Evolutionary conservation across 2,329 filamentous ascomycete species (phyloP).

Genomic region (Tolypocladium guangdongense): DNA sequence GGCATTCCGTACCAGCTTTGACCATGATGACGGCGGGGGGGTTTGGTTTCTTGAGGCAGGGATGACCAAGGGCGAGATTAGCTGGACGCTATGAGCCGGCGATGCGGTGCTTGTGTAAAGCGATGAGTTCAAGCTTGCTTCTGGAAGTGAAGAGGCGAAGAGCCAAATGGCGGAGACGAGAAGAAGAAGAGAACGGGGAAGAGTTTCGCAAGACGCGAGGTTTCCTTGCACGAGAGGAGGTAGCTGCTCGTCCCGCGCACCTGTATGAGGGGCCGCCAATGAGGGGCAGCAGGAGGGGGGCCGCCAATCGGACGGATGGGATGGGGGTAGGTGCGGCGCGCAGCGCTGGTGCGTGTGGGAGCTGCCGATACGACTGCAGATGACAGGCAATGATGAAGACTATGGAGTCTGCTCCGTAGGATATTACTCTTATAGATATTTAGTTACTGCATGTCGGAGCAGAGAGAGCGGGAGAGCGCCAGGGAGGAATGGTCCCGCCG

Average conservation of each 20-base stretch:
- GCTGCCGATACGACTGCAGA: neutral
- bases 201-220: neutral
- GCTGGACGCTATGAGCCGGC: neutral
- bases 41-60: neutral
- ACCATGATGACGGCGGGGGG: slow-evolving; percentile 34
- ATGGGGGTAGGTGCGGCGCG: neutral
- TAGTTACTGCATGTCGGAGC: neutral
- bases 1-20: slow-evolving; percentile 43
- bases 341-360: neutral
- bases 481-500: neutral
- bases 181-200: neutral
- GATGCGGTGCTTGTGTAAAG: neutral
- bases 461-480: neutral
- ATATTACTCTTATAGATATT: neutral
- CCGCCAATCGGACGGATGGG: slow-evolving; percentile 1
- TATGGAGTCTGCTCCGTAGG: too few relatives aligned
- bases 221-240: neutral
- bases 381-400: neutral
- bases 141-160: neutral
- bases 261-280: neutral
- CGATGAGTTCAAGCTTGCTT: neutral
- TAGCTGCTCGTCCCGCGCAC: neutral
- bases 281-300: neutral
- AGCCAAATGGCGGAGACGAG: neutral
- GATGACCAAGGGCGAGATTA: neutral